Conservation (phyloP, 2,329 filamentous ascomycete genomes). For the Celoporthe dispersa region DNA sequence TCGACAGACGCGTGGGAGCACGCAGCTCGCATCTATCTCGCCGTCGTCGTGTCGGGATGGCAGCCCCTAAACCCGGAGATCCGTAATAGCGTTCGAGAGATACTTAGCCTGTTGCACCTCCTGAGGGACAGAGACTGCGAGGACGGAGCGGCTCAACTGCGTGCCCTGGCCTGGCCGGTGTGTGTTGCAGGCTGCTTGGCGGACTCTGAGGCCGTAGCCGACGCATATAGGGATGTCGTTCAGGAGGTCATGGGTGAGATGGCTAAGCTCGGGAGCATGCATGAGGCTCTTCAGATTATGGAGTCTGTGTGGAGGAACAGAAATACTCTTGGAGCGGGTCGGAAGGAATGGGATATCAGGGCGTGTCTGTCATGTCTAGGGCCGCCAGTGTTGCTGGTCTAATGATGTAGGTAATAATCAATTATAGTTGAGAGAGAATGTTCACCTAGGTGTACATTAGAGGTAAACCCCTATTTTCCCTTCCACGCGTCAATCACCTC, state of each 20-base stretch:
- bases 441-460: background rate
- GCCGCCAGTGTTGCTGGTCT: background rate
- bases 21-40: conserved; percentile 52
- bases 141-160: conserved; percentile 33
- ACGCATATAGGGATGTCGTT: conserved; percentile 38
- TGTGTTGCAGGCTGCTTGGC: conserved; percentile 43
- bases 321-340: background rate
- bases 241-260: conserved; percentile 48
- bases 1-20: conserved; percentile 46
- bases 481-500: background rate
- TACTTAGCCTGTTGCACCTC: conserved; percentile 5
- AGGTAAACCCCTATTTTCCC: background rate
- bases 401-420: background rate
- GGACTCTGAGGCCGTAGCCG: conserved; percentile 39
- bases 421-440: background rate
- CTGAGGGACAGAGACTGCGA: conserved; percentile 18
- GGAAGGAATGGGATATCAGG: background rate
- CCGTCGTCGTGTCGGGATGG: conserved; percentile 56
- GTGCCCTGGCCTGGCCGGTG: conserved; percentile 43
- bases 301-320: conserved; percentile 47
- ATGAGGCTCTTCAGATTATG: conserved; percentile 50
- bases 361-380: background rate
- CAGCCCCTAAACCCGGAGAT: conserved; percentile 51
- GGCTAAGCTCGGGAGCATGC: conserved; percentile 50
- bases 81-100: conserved; percentile 33